Conservation (phyloP, 2,329 filamentous ascomycete genomes). For the Colletotrichum melonis region DNA sequence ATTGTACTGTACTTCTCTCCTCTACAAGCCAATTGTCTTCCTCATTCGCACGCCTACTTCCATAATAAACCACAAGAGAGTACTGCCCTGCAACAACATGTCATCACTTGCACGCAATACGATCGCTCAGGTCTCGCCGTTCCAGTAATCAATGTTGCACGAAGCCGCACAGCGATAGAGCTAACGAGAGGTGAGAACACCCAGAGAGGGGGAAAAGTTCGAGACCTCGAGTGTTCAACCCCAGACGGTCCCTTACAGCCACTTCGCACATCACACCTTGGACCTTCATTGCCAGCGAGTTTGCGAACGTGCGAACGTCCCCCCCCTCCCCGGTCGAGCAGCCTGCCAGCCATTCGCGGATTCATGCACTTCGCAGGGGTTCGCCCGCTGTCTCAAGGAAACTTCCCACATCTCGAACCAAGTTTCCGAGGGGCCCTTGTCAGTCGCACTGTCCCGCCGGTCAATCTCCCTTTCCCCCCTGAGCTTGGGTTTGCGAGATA, state of each 20-base stretch:
- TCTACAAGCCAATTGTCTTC: background rate
- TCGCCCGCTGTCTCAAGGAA: conserved; percentile 4
- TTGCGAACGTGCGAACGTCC: background rate
- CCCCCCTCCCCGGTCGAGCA: conserved; percentile 11
- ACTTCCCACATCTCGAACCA: background rate
- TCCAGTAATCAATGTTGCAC: background rate
- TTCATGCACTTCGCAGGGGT: conserved; percentile 25
- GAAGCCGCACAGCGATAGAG: background rate
- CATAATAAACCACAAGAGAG: background rate
- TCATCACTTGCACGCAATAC: background rate
- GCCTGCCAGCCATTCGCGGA: conserved; percentile 22
- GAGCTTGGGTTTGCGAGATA: conserved; percentile 1
- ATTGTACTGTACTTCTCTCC: background rate
- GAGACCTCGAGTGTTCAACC: conserved; percentile 16
- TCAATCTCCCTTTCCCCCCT: background rate
- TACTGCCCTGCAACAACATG: background rate
- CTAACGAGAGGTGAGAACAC: background rate
- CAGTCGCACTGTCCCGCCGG: conserved; percentile 1
- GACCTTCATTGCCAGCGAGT: background rate
- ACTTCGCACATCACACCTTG: conserved; percentile 6
- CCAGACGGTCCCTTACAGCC: conserved; percentile 33
- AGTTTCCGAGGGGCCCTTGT: conserved; percentile 1
- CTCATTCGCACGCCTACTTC: background rate
- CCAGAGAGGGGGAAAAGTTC: background rate
- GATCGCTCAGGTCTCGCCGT: background rate